Base-by-base conservation (phyloP, 352 stramenopile genomes). In the Aphanomyces euteiches region DNA sequence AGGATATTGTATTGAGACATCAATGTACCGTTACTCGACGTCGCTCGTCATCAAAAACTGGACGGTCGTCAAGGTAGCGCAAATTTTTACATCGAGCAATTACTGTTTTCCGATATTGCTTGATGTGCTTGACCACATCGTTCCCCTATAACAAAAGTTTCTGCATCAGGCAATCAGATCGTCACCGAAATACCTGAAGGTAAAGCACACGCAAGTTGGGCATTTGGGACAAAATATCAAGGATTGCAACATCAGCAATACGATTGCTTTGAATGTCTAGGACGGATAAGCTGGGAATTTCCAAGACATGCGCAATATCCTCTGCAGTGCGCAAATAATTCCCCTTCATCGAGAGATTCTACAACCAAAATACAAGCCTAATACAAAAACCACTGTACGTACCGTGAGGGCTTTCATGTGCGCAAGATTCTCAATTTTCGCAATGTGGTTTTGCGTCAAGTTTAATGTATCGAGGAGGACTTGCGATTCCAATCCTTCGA, bases 11-110 rank as follows among this genome's bases (percentile, higher is more conserved):
- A 36, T 86, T 47, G 7, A 77, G 83, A 28, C 60, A 63, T 48
- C 74, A 79, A 81, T 82, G 91, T 45, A 84, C 87, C 41, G 78
- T 85, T 43, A 93, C 91, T 21, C 96, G 87, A 3, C 87, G 75
- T 1, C 89, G 78, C 70, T 96, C 89, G 36, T 96, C 89, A 2
- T 88, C 80, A 65, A 96, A 96, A 3, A 96, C 89, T 1, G 89
- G 87, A 13, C 88, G 77, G 57, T 94, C 79, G 68, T 93, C 87
- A 63, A 94, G 71, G 66, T 94, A 94, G 70, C 87, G 89, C 59
- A 93, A 82, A 47, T 89, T 79, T 15, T 81, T 82, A 47, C 85
- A 94, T 39, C 81, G 81, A 40, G 87, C 90, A 54, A 92, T 72
- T 34, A 94, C 50, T 47, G 84, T 92, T 66, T 94, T 94, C 45